These are phyloP conservation scores for Tolypocladium amazonense DNA, from an alignment of 2,329 filamentous ascomycete genomes.

Conservation along the genomic window DNA sequence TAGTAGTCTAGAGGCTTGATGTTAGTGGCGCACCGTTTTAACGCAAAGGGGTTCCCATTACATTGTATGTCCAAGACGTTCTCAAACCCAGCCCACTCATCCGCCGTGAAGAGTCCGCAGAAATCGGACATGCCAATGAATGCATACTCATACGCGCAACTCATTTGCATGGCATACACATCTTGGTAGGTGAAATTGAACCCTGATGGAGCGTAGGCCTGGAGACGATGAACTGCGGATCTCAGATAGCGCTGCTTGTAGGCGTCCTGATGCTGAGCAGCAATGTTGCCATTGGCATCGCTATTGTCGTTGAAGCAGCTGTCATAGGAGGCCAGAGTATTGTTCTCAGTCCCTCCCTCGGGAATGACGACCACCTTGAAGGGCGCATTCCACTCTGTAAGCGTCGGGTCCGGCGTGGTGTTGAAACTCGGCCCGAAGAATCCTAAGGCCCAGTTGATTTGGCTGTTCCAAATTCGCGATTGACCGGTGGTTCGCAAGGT, in stretches of 20 bases:
- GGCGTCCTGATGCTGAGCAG: slow-evolving; percentile 27
- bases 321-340: slow-evolving; percentile 43
- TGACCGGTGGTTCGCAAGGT: slow-evolving; percentile 43
- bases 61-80: slow-evolving; percentile 42
- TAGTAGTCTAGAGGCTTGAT: slow-evolving; percentile 44
- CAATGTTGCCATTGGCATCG: slow-evolving; percentile 20
- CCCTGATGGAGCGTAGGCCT: slow-evolving; percentile 31
- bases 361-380: slow-evolving; percentile 50
- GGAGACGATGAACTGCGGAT: slow-evolving; percentile 32
- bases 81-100: slow-evolving; percentile 60
- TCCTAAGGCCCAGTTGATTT: slow-evolving; percentile 39
- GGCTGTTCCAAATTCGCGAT: slow-evolving; percentile 42
- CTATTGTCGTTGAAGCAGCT: slow-evolving; percentile 32
- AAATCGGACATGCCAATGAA: slow-evolving; percentile 45
- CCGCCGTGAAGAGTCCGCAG: slow-evolving; percentile 55
- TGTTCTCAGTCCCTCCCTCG: slow-evolving; percentile 55
- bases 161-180: slow-evolving; percentile 38
- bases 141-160: slow-evolving; percentile 43
- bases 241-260: slow-evolving; percentile 36
- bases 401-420: slow-evolving; percentile 20
- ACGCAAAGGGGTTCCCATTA: slow-evolving; percentile 10
- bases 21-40: neutral
- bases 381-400: slow-evolving; percentile 27
- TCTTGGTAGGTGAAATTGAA: slow-evolving; percentile 39
- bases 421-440: slow-evolving; percentile 39